These are phyloP conservation scores for Exserohilum turcica DNA, from an alignment of 2,329 filamentous ascomycete genomes.

Conservation along the genomic window DNA sequence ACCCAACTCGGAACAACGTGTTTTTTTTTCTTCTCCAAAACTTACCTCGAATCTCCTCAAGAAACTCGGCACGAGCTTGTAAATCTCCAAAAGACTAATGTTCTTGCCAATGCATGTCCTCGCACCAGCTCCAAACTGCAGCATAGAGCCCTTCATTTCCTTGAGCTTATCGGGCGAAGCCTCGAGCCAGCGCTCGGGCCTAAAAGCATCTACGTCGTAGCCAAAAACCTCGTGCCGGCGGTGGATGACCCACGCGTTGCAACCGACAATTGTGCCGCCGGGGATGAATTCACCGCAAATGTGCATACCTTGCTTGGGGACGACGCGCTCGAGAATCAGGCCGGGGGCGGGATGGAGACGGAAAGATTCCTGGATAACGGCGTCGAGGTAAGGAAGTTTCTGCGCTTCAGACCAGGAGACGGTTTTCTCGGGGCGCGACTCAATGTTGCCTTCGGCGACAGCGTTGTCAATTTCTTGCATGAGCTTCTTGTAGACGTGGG, in stretches of 20 bases:
- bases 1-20: neutral
- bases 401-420: slow-evolving; percentile 74
- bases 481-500: slow-evolving; percentile 59
- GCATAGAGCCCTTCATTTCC: slow-evolving; percentile 72
- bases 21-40: too few relatives aligned
- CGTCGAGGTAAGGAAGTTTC: slow-evolving; percentile 75
- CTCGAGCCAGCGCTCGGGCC: slow-evolving; percentile 70
- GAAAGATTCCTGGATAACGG: slow-evolving; percentile 78
- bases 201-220: slow-evolving; percentile 66
- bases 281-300: slow-evolving; percentile 67
- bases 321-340: slow-evolving; percentile 73
- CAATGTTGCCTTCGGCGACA: slow-evolving; percentile 56
- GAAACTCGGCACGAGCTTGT: slow-evolving; percentile 61
- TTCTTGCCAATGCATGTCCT: slow-evolving; percentile 69
- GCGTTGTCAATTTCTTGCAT: slow-evolving; percentile 67
- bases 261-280: slow-evolving; percentile 75
- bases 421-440: slow-evolving; percentile 56
- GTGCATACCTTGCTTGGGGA: slow-evolving; percentile 66
- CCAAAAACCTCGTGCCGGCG: slow-evolving; percentile 71
- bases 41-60: slow-evolving; percentile 64
- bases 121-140: slow-evolving; percentile 74
- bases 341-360: slow-evolving; percentile 76
- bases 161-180: slow-evolving; percentile 61
- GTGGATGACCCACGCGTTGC: slow-evolving; percentile 76
- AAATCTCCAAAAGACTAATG: slow-evolving; percentile 56